Evolutionary conservation across 2,329 filamentous ascomycete genomes (phyloP).

Genomic region (Harringtonia aguacate): DNA sequence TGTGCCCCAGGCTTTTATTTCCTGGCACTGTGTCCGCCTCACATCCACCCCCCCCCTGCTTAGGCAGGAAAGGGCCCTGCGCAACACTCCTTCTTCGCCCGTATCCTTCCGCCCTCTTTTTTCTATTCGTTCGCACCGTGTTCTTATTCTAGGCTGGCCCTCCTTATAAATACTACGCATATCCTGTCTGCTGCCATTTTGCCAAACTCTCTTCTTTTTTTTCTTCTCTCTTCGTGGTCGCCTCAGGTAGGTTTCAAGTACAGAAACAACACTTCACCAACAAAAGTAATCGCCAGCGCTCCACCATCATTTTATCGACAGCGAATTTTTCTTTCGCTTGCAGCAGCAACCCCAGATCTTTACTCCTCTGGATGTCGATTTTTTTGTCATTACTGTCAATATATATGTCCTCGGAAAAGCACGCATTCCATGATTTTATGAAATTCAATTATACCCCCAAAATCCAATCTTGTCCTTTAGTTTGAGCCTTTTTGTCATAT

Average conservation of each 20-base stretch:
- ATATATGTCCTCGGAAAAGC: too few species aligned
- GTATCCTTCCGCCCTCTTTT: neutral
- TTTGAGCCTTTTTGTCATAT: neutral
- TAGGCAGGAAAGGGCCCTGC: neutral
- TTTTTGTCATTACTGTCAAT: too few species aligned
- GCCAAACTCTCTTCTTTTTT: neutral
- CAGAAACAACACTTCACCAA: neutral
- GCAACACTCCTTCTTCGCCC: neutral
- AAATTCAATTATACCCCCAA: too few species aligned
- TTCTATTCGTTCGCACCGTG: neutral
- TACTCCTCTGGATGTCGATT: too few species aligned
- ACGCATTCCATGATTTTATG: neutral
- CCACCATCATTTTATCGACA: neutral
- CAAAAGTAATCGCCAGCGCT: neutral
- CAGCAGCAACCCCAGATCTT: too few species aligned
- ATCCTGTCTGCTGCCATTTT: neutral
- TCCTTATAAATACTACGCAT: neutral
- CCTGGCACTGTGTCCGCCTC: neutral
- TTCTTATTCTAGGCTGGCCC: neutral
- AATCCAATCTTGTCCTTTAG: neutral
- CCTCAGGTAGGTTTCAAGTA: too few species aligned
- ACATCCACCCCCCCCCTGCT: neutral
- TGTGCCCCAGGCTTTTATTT: too few species aligned
- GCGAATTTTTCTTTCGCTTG: too few species aligned
- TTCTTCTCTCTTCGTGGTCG: neutral